phyloP scores from a whole-genome alignment of 208 protist species.

The Angomonas deanei region DNA sequence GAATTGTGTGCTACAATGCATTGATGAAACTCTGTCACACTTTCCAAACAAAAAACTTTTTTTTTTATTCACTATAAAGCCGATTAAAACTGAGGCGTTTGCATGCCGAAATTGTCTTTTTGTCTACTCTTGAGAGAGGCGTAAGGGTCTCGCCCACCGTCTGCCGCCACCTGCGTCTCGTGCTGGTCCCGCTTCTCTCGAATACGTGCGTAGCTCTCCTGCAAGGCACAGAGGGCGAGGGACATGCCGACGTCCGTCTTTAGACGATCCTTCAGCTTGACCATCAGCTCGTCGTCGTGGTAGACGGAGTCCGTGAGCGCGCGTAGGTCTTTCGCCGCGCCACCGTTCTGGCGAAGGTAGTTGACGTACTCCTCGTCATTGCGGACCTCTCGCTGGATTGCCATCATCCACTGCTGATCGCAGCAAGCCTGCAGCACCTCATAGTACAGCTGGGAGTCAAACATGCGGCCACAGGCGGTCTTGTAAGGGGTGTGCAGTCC shows the following conservation, averaged over 20 bases:
- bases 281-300: conserved; percentile 82
- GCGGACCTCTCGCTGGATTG: conserved; percentile 74
- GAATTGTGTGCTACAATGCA: too few species aligned
- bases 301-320: conserved; percentile 50
- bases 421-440: conserved; percentile 84
- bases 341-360: conserved; percentile 64
- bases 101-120: conserved; percentile 51
- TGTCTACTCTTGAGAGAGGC: conserved; percentile 52
- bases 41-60: too few species aligned
- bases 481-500: conserved; percentile 53
- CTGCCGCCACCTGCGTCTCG: conserved; percentile 69
- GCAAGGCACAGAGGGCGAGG: conserved; percentile 75
- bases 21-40: too few species aligned
- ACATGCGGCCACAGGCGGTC: conserved; percentile 78
- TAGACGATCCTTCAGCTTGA: conserved; percentile 59
- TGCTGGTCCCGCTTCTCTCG: conserved; percentile 72
- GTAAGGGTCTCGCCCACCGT: conserved; percentile 72
- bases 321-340: conserved; percentile 53
- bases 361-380: conserved; percentile 72
- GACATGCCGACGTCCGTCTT: conserved; percentile 73
- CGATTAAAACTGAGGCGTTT: conserved; percentile 48
- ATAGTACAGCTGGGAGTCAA: conserved; percentile 75
- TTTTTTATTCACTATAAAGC: too few species aligned
- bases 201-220: conserved; percentile 81
- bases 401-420: conserved; percentile 77